Conservation (phyloP, 345 rosid species). For the Lepidium sativum region DNA sequence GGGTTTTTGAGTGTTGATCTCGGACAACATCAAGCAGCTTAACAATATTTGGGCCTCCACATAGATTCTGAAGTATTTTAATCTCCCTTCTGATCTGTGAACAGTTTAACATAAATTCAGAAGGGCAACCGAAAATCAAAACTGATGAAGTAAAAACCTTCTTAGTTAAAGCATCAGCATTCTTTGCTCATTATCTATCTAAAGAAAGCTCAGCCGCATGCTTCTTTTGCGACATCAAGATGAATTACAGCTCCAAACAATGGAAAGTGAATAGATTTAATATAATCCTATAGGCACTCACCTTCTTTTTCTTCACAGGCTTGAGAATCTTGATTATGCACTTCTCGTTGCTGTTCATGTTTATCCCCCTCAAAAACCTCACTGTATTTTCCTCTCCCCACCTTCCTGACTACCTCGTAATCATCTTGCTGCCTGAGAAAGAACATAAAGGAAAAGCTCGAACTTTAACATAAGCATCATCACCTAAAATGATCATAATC, state of each 20-base stretch:
- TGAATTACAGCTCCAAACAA: background rate
- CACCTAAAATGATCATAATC: background rate
- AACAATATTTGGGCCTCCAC: slow-evolving; percentile 73
- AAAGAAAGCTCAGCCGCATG: background rate
- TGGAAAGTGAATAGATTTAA: background rate
- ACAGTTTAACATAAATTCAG: background rate
- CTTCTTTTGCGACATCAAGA: background rate
- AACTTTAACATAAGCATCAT: background rate
- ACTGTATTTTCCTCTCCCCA: slow-evolving; percentile 83
- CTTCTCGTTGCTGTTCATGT: slow-evolving; percentile 55
- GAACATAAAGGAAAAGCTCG: slow-evolving; percentile 11
- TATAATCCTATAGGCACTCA: background rate
- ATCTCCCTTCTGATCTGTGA: slow-evolving; percentile 78
- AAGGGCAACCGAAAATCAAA: background rate
- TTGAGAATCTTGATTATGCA: slow-evolving; percentile 83
- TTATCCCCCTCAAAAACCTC: slow-evolving; percentile 84
- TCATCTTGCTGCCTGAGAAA: slow-evolving; percentile 64
- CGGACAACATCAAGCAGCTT: slow-evolving; percentile 77
- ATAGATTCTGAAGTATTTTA: slow-evolving; percentile 79
- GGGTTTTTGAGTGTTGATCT: slow-evolving; percentile 85
- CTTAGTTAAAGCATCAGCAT: background rate
- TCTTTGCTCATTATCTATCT: background rate
- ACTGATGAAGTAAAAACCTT: background rate
- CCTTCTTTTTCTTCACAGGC: slow-evolving; percentile 93
- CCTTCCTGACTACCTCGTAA: slow-evolving; percentile 83